Conservation (phyloP, 176 grass and related monocot genomes). For the Aegilops bicornis region DNA sequence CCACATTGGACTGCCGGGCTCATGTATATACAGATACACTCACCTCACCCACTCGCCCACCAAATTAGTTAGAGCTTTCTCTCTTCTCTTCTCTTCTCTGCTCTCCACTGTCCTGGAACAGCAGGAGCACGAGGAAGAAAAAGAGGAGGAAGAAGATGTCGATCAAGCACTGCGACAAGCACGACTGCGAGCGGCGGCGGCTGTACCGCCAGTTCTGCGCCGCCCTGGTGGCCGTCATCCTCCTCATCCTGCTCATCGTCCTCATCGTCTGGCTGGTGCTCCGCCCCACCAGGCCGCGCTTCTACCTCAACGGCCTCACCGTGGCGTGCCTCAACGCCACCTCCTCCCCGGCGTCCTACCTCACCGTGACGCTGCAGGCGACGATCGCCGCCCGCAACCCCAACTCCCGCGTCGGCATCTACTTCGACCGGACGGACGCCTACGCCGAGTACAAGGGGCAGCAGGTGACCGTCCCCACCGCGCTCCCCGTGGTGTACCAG, state of each 20-base stretch:
- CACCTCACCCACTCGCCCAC: background rate
- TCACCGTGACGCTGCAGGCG: conserved; percentile 56
- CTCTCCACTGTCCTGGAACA: background rate
- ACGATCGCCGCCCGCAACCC: conserved; percentile 59
- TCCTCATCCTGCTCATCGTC: conserved; percentile 36
- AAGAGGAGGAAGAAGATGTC: conserved; percentile 22
- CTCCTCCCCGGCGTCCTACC: conserved; percentile 7
- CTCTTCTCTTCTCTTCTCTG: background rate
- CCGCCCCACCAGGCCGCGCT: conserved; percentile 62
- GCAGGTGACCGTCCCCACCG: conserved; percentile 61
- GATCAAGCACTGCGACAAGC: conserved; percentile 65
- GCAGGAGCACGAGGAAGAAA: background rate
- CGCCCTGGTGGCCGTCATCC: conserved; percentile 1
- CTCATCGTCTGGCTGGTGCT: conserved; percentile 65
- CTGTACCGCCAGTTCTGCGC: conserved; percentile 28
- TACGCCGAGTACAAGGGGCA: conserved; percentile 58
- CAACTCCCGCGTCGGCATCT: conserved; percentile 67
- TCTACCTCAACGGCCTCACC: conserved; percentile 66
- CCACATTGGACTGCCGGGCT: background rate
- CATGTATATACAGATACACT: background rate
- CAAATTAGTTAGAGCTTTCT: conserved; percentile 3
- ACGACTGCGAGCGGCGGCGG: conserved; percentile 41
- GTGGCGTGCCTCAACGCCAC: conserved; percentile 64
- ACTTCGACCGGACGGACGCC: conserved; percentile 63
- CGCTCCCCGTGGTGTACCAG: conserved; percentile 63